Evolutionary conservation across 208 protist genomes (phyloP).

Genomic region (Leishmania martiniquensis): DNA sequence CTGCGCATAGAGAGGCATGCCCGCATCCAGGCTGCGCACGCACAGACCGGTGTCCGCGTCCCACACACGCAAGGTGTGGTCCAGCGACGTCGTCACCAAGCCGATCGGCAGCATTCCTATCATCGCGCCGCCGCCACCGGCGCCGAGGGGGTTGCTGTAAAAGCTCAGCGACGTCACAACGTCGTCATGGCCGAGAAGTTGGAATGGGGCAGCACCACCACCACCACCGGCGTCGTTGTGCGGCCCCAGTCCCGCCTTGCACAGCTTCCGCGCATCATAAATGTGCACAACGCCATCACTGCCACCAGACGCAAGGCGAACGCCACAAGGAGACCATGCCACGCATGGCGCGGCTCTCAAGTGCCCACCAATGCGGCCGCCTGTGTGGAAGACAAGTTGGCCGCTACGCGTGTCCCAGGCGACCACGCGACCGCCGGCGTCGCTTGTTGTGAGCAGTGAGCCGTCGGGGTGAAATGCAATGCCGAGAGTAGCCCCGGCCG

Average conservation of each 20-base stretch:
- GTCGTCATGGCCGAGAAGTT: constrained; percentile 78
- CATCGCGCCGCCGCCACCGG: constrained; percentile 1
- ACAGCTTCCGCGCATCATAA: constrained; percentile 78
- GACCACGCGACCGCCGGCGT: constrained; percentile 70
- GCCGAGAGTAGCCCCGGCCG: constrained; percentile 38
- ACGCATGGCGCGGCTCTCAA: constrained; percentile 61
- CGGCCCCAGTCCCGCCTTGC: constrained; percentile 4
- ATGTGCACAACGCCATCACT: constrained; percentile 74
- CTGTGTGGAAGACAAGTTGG: constrained; percentile 54
- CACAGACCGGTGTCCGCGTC: constrained; percentile 70
- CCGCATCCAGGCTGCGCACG: constrained; percentile 48
- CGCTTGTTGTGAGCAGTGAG: constrained; percentile 65
- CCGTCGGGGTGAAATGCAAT: constrained; percentile 83
- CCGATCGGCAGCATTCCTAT: constrained; percentile 47
- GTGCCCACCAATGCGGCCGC: constrained; percentile 59
- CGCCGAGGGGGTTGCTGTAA: constrained; percentile 36
- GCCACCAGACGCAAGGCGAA: constrained; percentile 75
- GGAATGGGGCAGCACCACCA: constrained; percentile 35
- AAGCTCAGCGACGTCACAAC: constrained; percentile 82
- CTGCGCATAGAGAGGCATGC: constrained; percentile 63
- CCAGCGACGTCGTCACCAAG: constrained; percentile 78
- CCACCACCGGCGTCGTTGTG: constrained; percentile 17
- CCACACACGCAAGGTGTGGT: constrained; percentile 77
- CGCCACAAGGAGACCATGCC: constrained; percentile 80
- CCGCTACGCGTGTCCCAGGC: constrained; percentile 81